Percentiles rank a stretch among this genome's conserved stretches.
phyloP scores from a whole-genome alignment of 1,139 yeast species.

The Meyerozyma guilliermondii region DNA sequence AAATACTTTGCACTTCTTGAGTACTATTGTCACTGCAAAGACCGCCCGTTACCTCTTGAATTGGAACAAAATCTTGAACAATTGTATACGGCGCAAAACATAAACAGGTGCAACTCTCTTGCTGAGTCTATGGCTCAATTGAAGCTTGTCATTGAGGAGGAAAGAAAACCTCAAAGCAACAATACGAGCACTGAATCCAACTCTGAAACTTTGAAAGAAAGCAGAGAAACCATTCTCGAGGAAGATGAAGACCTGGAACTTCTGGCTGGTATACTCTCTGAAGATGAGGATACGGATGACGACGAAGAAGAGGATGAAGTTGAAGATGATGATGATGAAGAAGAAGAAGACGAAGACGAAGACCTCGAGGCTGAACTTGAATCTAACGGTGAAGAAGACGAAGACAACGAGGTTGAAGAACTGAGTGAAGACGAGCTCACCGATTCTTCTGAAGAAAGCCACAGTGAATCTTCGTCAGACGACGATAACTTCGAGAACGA shows the following conservation, averaged over 20 bases:
- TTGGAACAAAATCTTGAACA: conserved; percentile 49
- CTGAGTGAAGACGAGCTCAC: conserved; percentile 1
- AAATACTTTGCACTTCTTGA: conserved; percentile 60
- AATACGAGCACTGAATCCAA: background rate
- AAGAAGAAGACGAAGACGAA: conserved; percentile 7
- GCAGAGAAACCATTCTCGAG: conserved; percentile 1
- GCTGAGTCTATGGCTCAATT: conserved; percentile 39
- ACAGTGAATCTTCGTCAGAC: conserved; percentile 16
- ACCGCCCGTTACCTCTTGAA: conserved; percentile 62
- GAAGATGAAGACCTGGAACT: conserved; percentile 5
- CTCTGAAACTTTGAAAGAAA: no score
- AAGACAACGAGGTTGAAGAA: conserved; percentile 14
- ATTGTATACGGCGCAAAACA: conserved; percentile 40
- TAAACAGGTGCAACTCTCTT: conserved; percentile 15
- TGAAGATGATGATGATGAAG: conserved; percentile 12
- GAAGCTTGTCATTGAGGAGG: conserved; percentile 18
- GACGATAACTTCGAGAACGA: conserved; percentile 21
- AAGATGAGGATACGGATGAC: conserved; percentile 11
- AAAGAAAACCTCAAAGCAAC: conserved; percentile 1
- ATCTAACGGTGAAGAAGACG: conserved; percentile 16
- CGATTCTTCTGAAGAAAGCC: conserved; percentile 13
- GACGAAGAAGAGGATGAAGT: conserved; percentile 15
- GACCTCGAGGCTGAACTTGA: conserved; percentile 14
- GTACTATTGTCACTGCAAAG: conserved; percentile 66
- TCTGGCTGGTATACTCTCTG: background rate